Percentiles rank a stretch among this genome's conserved stretches.
phyloP scores from a whole-genome alignment of 805 yeast genomes.

The Citeromyces nyonsensis region DNA sequence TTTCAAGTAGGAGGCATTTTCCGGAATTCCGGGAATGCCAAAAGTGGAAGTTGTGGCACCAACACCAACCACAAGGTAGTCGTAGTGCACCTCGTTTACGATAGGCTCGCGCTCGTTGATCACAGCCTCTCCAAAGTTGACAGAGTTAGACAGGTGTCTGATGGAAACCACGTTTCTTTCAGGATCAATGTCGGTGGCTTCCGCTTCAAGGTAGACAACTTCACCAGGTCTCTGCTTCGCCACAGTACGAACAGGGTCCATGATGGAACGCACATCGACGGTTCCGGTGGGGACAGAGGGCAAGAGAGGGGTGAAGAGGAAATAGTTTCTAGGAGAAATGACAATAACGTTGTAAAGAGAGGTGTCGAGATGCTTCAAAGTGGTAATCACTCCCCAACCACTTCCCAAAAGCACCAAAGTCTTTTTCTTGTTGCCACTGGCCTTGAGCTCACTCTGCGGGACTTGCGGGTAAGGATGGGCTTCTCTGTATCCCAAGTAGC shows the following conservation, averaged over 20 bases:
- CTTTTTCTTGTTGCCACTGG: slow-evolving; percentile 45
- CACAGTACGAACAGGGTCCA: slow-evolving; percentile 83
- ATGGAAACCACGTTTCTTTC: slow-evolving; percentile 46
- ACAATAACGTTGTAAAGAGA: slow-evolving; percentile 77
- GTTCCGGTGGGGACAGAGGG: slow-evolving; percentile 95
- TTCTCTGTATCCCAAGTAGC: slow-evolving; percentile 47
- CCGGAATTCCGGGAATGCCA: slow-evolving; percentile 88
- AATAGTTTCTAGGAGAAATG: slow-evolving; percentile 90
- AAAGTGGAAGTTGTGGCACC: slow-evolving; percentile 94
- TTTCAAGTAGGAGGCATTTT: slow-evolving; percentile 77
- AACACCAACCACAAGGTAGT: slow-evolving; percentile 80
- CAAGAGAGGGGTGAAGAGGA: slow-evolving; percentile 87
- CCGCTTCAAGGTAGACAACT: slow-evolving; percentile 78
- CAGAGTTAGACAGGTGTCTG: slow-evolving; percentile 38
- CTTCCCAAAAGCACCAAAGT: slow-evolving; percentile 73
- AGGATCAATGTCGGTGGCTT: slow-evolving; percentile 74
- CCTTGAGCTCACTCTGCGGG: slow-evolving; percentile 32
- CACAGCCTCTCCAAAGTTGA: slow-evolving; percentile 37
- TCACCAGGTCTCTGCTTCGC: slow-evolving; percentile 66
- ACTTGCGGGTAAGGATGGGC: slow-evolving; percentile 42
- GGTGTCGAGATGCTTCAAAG: slow-evolving; percentile 75
- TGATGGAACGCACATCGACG: slow-evolving; percentile 76
- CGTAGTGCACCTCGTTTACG: slow-evolving; percentile 39
- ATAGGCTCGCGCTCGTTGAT: slow-evolving; percentile 23
- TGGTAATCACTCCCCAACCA: slow-evolving; percentile 90